phyloP scores from a whole-genome alignment of 2,329 filamentous ascomycete species.

The Pyrenophora tritici-repentis region DNA sequence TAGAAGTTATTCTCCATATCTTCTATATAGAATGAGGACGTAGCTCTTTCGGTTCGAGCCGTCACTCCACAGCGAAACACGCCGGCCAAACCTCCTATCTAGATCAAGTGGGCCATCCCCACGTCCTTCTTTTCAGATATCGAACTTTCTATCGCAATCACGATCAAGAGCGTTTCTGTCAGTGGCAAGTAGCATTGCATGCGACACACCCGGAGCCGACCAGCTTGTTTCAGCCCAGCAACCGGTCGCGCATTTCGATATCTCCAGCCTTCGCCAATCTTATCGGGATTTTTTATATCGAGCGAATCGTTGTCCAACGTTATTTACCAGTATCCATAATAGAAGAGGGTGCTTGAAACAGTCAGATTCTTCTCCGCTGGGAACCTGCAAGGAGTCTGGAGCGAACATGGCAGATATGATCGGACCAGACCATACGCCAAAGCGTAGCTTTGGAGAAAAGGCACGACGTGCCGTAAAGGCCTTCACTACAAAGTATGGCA shows the following conservation, averaged over 20 bases:
- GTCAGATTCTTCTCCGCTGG: not conserved
- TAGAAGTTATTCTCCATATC: slow-evolving; percentile 21
- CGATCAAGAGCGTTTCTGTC: slow-evolving; percentile 18
- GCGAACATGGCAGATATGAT: slow-evolving; percentile 49
- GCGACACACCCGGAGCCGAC: slow-evolving; percentile 10
- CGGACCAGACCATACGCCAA: slow-evolving; percentile 48
- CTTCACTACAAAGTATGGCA: slow-evolving; percentile 55
- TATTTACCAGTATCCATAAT: not conserved
- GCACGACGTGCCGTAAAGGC: slow-evolving; percentile 49
- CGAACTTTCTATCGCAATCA: slow-evolving; percentile 16
- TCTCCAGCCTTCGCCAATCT: slow-evolving; percentile 12
- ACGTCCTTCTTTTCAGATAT: slow-evolving; percentile 30
- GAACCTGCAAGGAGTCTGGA: not conserved
- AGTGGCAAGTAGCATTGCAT: slow-evolving; percentile 15
- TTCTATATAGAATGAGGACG: slow-evolving; percentile 18
- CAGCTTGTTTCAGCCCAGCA: not conserved
- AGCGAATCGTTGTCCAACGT: slow-evolving; percentile 20
- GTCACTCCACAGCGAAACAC: slow-evolving; percentile 8
- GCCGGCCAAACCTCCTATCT: slow-evolving; percentile 6
- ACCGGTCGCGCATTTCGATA: slow-evolving; percentile 9
- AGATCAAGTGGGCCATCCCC: slow-evolving; percentile 6
- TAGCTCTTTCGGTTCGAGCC: slow-evolving; percentile 3
- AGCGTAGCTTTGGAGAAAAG: slow-evolving; percentile 50
- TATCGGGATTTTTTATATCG: slow-evolving; percentile 17
- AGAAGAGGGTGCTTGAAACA: not conserved